Base-by-base conservation (phyloP, 208 protist species). In the Phytomonas francai region DNA sequence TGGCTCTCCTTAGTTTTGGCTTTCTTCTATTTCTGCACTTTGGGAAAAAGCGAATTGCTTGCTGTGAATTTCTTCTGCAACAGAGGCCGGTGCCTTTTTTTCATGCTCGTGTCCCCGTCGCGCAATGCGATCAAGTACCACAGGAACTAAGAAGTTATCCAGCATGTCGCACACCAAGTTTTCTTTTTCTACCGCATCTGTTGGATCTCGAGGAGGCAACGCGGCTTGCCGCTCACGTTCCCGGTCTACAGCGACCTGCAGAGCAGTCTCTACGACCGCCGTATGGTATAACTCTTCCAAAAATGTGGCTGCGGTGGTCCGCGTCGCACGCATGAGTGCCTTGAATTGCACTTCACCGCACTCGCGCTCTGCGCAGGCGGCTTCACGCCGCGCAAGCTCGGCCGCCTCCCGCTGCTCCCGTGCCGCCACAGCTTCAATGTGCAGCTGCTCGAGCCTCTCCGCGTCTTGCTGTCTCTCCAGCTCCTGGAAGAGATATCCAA, bases 401-500 rank as follows among this genome's bases (percentile, higher is more conserved):
- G 81, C 81, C 63, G 85, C 81, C 76, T 97, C 92, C 61, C 90
- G 85, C 45, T 73, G 74, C 19, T 76, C 67, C 16, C 92, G 87
- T 32, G 85, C 77, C 27, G 76, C 72, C 81, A 94, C 87, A 25
- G 89, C 90, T 69, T 81, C 78, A 31, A 67, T 75, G 39, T 80
- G 86, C 33, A 87, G 70, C 28, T 59, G 33, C 32, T 86, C 78
- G 59, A 97, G 67, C 30, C 67, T 61, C 34, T 70, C 59, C 65
- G 84, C 72, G 39, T 96, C 91, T 42, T 84, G 86, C 76, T 92
- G 89, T 30, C 93, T 85, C 14, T 68, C 70, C 33, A 96, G 76
- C 79, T 96, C 91, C 71, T 93, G 80, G 27, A 81, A 82, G 25
- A 97, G 80, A 71, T 90, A 96, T 54, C 89, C 91, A 7, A 97